Evolutionary conservation across 768 basidiomycete genomes (phyloP).

Genomic region (Amanita exitialis): DNA sequence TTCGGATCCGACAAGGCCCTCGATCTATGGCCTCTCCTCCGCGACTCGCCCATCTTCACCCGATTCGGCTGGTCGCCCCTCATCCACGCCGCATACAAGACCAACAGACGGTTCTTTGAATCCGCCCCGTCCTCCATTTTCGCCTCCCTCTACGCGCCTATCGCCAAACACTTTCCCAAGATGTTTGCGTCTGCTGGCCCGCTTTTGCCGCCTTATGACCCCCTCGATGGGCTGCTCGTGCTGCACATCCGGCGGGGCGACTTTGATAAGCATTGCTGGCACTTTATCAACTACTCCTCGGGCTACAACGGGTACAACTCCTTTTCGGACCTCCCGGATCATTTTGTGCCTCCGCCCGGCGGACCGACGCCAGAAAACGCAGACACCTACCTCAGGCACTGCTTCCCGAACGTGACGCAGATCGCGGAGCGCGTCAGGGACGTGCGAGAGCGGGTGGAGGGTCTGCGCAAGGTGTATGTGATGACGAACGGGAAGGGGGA

Average conservation of each 20-base stretch:
- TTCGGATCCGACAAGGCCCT: conserved; percentile 10
- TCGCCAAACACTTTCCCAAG: background rate
- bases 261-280: conserved; percentile 10
- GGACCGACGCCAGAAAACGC: conserved; percentile 12
- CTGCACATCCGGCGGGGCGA: conserved; percentile 14
- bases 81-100: conserved; percentile 8
- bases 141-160: background rate
- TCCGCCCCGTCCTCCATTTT: background rate
- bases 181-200: background rate
- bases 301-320: conserved; percentile 12
- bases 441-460: conserved; percentile 13
- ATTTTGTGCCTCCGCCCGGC: background rate
- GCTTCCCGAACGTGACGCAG: conserved; percentile 40
- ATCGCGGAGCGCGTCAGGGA: conserved; percentile 33
- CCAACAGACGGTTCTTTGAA: conserved; percentile 7
- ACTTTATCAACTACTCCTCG: conserved; percentile 7
- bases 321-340: conserved; percentile 10
- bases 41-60: conserved; percentile 9
- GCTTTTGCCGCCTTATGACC: background rate
- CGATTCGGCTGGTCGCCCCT: conserved; percentile 11
- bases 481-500: conserved; percentile 50
- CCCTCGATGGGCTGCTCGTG: conserved; percentile 6
- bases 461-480: conserved; percentile 41
- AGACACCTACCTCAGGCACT: conserved; percentile 31
- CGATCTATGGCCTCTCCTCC: conserved; percentile 10